A percentile compares a stretch with the other conserved stretches of the same genome.
Evolutionary conservation across 352 stramenopile genomes (phyloP).

Genomic region (Saprolegnia diclina): DNA sequence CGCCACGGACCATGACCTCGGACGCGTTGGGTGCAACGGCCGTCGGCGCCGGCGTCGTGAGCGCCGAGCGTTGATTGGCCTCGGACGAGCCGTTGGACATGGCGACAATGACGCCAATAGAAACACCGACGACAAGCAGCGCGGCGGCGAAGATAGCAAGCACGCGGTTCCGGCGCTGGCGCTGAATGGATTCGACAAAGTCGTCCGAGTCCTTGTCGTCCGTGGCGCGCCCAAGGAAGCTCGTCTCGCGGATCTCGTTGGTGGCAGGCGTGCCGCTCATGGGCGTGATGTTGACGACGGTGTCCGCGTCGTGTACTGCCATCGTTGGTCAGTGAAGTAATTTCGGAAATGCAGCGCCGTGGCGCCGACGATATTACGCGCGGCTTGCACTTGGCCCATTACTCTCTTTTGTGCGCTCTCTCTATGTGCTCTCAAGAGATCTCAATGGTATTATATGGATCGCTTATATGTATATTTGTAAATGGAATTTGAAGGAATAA

Average conservation of each 20-base stretch:
- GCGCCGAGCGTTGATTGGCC: conserved; percentile 7
- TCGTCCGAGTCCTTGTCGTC: conserved; percentile 26
- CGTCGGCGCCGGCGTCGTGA: conserved; percentile 3
- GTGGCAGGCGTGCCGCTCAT: conserved; percentile 12
- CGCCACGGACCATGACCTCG: conserved; percentile 2
- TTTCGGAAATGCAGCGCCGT: not conserved
- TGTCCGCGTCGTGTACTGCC: conserved; percentile 11
- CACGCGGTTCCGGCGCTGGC: conserved; percentile 20
- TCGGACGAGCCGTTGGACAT: not conserved
- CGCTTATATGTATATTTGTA: not conserved
- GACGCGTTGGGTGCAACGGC: not conserved
- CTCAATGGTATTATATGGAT: not conserved
- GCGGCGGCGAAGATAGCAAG: conserved; percentile 11
- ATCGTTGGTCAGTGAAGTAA: conserved; percentile 7
- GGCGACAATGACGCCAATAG: conserved; percentile 17
- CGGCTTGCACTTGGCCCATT: not conserved
- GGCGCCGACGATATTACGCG: not conserved
- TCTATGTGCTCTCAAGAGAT: not conserved
- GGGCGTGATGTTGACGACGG: conserved; percentile 20
- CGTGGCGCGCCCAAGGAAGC: conserved; percentile 5
- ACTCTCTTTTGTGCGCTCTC: not conserved
- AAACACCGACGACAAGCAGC: conserved; percentile 18
- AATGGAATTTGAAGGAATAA: not conserved
- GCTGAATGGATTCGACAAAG: conserved; percentile 20
- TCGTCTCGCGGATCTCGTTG: conserved; percentile 15